Evolutionary conservation across 345 rosid genomes (phyloP).

Genomic region (Draba incana): DNA sequence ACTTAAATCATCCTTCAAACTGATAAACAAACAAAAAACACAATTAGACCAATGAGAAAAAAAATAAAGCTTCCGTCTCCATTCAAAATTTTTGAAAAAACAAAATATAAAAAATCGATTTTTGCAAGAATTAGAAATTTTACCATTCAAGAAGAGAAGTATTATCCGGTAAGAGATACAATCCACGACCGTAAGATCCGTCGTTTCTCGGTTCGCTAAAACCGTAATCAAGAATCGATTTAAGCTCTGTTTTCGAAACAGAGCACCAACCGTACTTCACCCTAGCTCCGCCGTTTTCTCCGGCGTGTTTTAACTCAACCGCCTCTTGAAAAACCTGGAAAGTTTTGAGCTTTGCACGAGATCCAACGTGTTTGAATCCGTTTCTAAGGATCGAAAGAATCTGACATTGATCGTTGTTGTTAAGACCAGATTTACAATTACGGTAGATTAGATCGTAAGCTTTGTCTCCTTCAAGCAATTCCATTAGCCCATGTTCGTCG

Average conservation of each 20-base stretch:
- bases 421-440: constrained; percentile 53
- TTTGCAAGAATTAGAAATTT: neutral
- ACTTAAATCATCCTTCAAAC: constrained; percentile 50
- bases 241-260: constrained; percentile 49
- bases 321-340: constrained; percentile 61
- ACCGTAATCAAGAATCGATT: constrained; percentile 59
- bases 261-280: constrained; percentile 75
- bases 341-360: constrained; percentile 59
- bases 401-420: constrained; percentile 35
- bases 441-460: constrained; percentile 51
- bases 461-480: constrained; percentile 53
- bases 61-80: no score
- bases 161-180: constrained; percentile 64
- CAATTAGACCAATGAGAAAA: neutral
- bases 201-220: constrained; percentile 52
- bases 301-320: constrained; percentile 51
- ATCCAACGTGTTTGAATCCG: constrained; percentile 35
- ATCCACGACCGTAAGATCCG: constrained; percentile 61
- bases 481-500: constrained; percentile 43
- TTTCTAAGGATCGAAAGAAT: constrained; percentile 55
- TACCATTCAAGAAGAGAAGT: constrained; percentile 64
- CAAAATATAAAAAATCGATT: neutral
- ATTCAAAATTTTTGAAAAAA: neutral
- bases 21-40: constrained; percentile 25
- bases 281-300: constrained; percentile 49